Conservation (phyloP, 176 grass and related monocot genomes). For the Avena insularis region DNA sequence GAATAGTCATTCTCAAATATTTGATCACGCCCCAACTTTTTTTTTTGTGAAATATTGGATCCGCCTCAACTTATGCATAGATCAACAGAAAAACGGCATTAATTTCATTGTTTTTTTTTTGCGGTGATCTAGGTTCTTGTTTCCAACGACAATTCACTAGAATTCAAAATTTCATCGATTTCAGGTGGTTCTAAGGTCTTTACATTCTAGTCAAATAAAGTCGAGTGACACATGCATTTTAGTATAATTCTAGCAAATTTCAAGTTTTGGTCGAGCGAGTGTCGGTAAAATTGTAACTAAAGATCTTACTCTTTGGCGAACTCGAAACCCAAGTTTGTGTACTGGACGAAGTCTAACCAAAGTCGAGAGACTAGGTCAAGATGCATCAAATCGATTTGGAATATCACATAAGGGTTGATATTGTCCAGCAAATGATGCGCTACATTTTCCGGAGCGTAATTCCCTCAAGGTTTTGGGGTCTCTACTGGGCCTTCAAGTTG, state of each 20-base stretch:
- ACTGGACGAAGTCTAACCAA: neutral
- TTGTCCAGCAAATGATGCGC: neutral
- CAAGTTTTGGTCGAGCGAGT: neutral
- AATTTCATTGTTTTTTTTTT: neutral
- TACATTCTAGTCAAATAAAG: neutral
- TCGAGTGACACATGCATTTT: neutral
- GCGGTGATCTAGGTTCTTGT: neutral
- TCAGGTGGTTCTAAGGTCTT: neutral
- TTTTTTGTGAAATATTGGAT: neutral
- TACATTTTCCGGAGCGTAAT: neutral
- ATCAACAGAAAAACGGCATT: neutral
- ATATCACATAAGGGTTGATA: neutral
- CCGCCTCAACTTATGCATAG: neutral
- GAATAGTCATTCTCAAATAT: constrained; percentile 4
- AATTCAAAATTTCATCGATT: neutral
- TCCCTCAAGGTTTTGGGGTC: too few relatives aligned
- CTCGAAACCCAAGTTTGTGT: neutral
- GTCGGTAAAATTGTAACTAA: neutral
- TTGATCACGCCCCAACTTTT: too few relatives aligned
- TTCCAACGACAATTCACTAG: neutral
- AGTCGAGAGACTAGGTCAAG: neutral
- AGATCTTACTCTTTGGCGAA: neutral
- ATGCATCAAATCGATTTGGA: neutral
- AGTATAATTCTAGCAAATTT: neutral
- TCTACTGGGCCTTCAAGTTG: too few relatives aligned